Evolutionary conservation across 352 stramenopile species (phyloP).

Genomic region (Pythium periplocum): DNA sequence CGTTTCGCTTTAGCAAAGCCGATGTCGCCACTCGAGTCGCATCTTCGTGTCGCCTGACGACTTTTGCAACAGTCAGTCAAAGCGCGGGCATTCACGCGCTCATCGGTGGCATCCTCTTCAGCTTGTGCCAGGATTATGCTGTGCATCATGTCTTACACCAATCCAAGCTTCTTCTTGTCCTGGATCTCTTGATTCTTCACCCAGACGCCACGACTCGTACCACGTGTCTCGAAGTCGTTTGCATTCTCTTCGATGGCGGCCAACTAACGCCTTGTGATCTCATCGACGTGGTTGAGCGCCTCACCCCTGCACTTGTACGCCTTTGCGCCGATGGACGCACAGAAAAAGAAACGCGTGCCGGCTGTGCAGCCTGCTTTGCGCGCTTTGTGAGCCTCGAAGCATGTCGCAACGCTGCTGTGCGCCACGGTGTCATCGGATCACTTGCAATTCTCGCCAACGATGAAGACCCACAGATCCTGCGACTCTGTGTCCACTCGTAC

Average conservation of each 20-base stretch:
- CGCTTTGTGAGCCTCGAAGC: slow-evolving; percentile 56
- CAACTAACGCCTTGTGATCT: slow-evolving; percentile 35
- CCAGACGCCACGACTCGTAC: slow-evolving; percentile 24
- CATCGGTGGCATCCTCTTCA: slow-evolving; percentile 52
- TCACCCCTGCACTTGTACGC: slow-evolving; percentile 40
- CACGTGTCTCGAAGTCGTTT: slow-evolving; percentile 63
- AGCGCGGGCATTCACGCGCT: slow-evolving; percentile 24
- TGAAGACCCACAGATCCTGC: slow-evolving; percentile 44
- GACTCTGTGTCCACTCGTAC: slow-evolving; percentile 64
- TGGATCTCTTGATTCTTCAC: slow-evolving; percentile 32
- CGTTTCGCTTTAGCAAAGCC: slow-evolving; percentile 53
- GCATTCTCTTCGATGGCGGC: slow-evolving; percentile 54
- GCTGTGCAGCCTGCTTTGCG: slow-evolving; percentile 60
- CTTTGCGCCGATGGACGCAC: slow-evolving; percentile 27
- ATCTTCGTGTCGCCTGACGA: neutral
- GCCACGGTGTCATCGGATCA: slow-evolving; percentile 39
- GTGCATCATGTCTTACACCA: slow-evolving; percentile 39
- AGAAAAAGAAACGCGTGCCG: slow-evolving; percentile 19
- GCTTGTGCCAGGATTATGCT: slow-evolving; percentile 56
- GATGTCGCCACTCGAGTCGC: slow-evolving; percentile 37
- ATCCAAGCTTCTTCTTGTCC: slow-evolving; percentile 22
- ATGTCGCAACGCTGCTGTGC: slow-evolving; percentile 44
- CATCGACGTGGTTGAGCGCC: slow-evolving; percentile 26
- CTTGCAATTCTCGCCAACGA: slow-evolving; percentile 47
- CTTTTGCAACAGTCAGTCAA: too few relatives aligned